Evolutionary conservation across 179 eudicot species (phyloP), one percentile per base, ranked within the genome.

Genomic region (Heliamphora pulchella): DNA sequence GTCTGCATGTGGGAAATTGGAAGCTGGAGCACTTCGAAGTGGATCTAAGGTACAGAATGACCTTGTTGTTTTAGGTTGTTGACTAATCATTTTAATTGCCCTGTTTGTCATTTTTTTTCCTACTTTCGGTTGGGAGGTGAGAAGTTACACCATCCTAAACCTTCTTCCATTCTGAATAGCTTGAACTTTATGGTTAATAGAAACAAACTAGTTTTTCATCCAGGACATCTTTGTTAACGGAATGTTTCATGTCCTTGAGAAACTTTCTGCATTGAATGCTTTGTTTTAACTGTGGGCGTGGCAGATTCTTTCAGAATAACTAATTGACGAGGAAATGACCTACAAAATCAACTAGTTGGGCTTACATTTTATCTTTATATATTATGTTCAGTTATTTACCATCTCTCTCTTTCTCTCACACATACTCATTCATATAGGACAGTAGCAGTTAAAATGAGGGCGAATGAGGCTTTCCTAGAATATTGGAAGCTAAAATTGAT

Each of bases 1-100:
- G 74, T 87, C 94, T 39, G 93, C 87, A 63, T 87, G 91, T 86
- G 99, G 99, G 71, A 96, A 96, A 80, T 69, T 96, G 88, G 99
- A 94, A 87, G 87, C 91, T 71, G 99, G 99, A 67, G 99, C 98
- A 10, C 89, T 96, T 85, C 89, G 89, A 80, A 82, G 80, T 83
- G 99, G 98, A 83, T 83, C 79, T 72, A 94, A 91, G 97, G 99
- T 94, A 87, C 72, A 51, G 31, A 44, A 46, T 61, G 0, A 4
- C 46, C 41, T 20, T 31, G 71, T 53, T 51, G n/a, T 7, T 68
- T 69, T 46, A 41, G 67, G 43, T 57, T 15, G 63, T 39, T 67
- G 48, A 67, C 10, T 7, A 53, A 31, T 43, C 18, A 67, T 46
- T 54, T 43, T 53, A 54, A 53, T 54, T 68, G 61, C 50, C 80